Percentiles rank a stretch among this genome's conserved stretches.
These are phyloP conservation scores for Vanrija sp. DNA, from an alignment of 1,284 basidiomycete genomes.

Conservation along the genomic window DNA sequence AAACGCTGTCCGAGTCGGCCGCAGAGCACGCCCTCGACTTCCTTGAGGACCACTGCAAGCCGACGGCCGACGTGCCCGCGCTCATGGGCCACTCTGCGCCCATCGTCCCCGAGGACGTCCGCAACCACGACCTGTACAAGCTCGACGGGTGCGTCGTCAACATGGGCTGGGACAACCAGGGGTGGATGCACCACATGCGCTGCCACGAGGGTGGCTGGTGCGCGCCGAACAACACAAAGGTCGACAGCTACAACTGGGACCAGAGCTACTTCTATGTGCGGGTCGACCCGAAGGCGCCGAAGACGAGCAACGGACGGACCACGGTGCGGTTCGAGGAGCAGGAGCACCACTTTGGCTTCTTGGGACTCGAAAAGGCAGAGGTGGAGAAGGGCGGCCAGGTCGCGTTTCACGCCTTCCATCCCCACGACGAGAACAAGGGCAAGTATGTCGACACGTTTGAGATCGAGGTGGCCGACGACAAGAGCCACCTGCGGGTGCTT, in stretches of 20 bases:
- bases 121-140: constrained; percentile 37
- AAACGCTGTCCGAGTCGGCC: constrained; percentile 21
- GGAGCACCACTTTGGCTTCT: constrained; percentile 35
- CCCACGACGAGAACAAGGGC: constrained; percentile 13
- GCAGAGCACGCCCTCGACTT: constrained; percentile 30
- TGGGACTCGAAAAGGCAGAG: constrained; percentile 27
- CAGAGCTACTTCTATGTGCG: constrained; percentile 32
- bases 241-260: constrained; percentile 40
- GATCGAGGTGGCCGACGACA: constrained; percentile 33
- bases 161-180: constrained; percentile 39
- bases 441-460: constrained; percentile 27
- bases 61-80: neutral
- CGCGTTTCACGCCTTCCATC: constrained; percentile 27
- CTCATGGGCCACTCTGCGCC: neutral
- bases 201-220: constrained; percentile 40
- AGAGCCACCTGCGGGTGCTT: constrained; percentile 33
- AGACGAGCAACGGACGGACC: constrained; percentile 16
- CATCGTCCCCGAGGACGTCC: constrained; percentile 25
- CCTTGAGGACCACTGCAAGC: constrained; percentile 26
- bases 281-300: constrained; percentile 4
- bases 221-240: constrained; percentile 27
- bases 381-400: constrained; percentile 16
- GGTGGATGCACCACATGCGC: constrained; percentile 42
- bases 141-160: constrained; percentile 44
- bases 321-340: constrained; percentile 32